Percentiles rank a stretch among this genome's conserved stretches.
These are phyloP conservation scores for Incumbomyces delicatus DNA, from an alignment of 2,329 filamentous ascomycete genomes.

Conservation along the genomic window DNA sequence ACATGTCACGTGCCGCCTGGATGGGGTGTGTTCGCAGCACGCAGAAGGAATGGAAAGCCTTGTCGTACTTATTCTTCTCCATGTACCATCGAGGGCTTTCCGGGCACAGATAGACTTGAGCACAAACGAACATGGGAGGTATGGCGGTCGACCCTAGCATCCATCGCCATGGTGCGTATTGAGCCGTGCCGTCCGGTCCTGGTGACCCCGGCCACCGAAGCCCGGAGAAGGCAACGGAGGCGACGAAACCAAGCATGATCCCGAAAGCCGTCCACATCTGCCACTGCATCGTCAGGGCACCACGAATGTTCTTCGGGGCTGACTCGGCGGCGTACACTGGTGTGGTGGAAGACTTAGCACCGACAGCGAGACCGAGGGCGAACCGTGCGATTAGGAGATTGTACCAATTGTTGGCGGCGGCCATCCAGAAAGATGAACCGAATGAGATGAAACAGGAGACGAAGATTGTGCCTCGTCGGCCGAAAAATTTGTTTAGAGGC, in stretches of 20 bases:
- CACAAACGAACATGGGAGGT: slow-evolving; percentile 52
- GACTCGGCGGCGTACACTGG: slow-evolving; percentile 25
- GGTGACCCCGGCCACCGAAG: not conserved
- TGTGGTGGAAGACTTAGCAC: slow-evolving; percentile 22
- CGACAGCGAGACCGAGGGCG: slow-evolving; percentile 24
- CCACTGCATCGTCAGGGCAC: slow-evolving; percentile 24
- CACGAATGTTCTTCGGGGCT: slow-evolving; percentile 22
- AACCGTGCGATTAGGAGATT: slow-evolving; percentile 22
- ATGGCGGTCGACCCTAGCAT: slow-evolving; percentile 56
- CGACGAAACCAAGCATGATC: slow-evolving; percentile 43
- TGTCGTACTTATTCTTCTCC: slow-evolving; percentile 21
- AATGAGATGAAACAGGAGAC: slow-evolving; percentile 25
- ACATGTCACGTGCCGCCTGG: slow-evolving; percentile 24
- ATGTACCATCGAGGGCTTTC: slow-evolving; percentile 26
- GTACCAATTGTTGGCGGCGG: slow-evolving; percentile 22
- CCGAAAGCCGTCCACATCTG: slow-evolving; percentile 36
- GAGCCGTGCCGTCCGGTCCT: slow-evolving; percentile 33
- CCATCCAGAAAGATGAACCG: slow-evolving; percentile 23
- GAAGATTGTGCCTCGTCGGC: slow-evolving; percentile 24
- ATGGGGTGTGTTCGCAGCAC: slow-evolving; percentile 22
- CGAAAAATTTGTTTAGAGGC: slow-evolving; percentile 23
- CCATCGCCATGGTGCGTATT: slow-evolving; percentile 49
- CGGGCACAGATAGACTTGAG: slow-evolving; percentile 43
- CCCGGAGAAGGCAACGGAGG: slow-evolving; percentile 49
- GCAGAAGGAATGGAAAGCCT: slow-evolving; percentile 24